Conservation (phyloP, 768 basidiomycete genomes). For the Sporobolomyces roseus region DNA sequence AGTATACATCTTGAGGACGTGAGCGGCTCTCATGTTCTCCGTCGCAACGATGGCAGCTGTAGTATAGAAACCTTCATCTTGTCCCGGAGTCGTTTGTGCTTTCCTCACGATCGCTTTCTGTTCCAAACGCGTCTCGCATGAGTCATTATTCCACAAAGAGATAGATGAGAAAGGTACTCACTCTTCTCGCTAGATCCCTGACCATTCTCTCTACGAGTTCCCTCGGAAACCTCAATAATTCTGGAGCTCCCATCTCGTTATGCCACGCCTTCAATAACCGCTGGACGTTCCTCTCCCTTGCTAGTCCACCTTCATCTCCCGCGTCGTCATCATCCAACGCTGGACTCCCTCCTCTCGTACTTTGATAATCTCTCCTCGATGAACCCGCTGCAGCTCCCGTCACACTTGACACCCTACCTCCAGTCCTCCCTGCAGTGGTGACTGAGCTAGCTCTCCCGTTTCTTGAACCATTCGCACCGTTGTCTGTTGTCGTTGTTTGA, state of each 20-base stretch:
- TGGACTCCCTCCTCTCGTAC: constrained; percentile 24
- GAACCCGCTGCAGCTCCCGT: constrained; percentile 15
- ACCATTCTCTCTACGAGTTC: constrained; percentile 36
- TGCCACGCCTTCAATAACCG: constrained; percentile 37
- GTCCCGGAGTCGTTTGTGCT: constrained; percentile 5
- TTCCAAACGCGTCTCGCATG: not conserved
- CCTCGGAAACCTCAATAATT: constrained; percentile 33
- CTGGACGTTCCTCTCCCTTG: constrained; percentile 37
- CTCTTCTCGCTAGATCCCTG: constrained; percentile 29
- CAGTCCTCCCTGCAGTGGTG: not conserved
- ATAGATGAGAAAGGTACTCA: constrained; percentile 6
- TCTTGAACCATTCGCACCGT: not conserved
- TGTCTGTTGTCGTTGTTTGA: not conserved
- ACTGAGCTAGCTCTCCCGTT: constrained; percentile 5
- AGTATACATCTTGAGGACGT: constrained; percentile 34
- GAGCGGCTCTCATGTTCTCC: constrained; percentile 37
- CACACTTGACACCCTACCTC: too few relatives aligned
- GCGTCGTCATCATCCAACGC: constrained; percentile 31
- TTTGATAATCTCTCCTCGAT: constrained; percentile 14
- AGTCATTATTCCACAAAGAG: too few relatives aligned
- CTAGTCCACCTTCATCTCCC: not conserved
- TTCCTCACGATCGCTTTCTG: constrained; percentile 34
- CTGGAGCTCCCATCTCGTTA: constrained; percentile 42
- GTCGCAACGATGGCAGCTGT: constrained; percentile 23
- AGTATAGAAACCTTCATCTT: constrained; percentile 31